Evolutionary conservation across 2,329 filamentous ascomycete species (phyloP).

Genomic region (Hypoxylon sp.): DNA sequence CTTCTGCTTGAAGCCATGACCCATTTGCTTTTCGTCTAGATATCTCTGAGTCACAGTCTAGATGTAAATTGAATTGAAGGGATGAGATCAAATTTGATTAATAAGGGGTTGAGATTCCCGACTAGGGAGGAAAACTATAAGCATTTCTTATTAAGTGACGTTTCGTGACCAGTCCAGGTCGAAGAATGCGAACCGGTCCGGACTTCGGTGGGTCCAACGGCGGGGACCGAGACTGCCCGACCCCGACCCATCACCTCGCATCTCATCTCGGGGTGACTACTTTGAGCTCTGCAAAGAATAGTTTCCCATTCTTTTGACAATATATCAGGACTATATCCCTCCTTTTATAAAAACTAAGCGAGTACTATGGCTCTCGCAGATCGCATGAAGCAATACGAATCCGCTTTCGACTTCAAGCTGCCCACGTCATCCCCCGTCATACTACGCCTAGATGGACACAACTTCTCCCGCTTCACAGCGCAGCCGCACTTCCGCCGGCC

Average conservation of each 20-base stretch:
- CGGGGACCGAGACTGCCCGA: constrained; percentile 12
- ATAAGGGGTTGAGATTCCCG: background rate
- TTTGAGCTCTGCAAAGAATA: background rate
- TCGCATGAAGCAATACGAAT: constrained; percentile 38
- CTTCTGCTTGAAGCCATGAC: constrained; percentile 9
- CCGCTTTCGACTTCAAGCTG: constrained; percentile 14
- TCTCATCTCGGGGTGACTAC: background rate
- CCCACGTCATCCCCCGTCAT: constrained; percentile 25
- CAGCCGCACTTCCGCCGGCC: constrained; percentile 15
- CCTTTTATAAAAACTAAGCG: background rate
- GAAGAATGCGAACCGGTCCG: constrained; percentile 4
- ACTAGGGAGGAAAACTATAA: background rate
- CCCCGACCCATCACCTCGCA: too few relatives aligned
- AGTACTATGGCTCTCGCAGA: constrained; percentile 19
- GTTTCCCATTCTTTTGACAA: background rate
- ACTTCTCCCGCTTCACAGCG: constrained; percentile 26
- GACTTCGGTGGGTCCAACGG: constrained; percentile 22
- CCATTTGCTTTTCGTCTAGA: background rate
- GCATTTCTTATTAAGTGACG: background rate
- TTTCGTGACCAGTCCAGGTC: background rate
- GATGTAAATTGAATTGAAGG: background rate
- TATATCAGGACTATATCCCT: background rate
- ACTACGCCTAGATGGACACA: constrained; percentile 30
- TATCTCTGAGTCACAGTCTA: background rate
- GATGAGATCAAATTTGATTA: background rate